Evolutionary conservation across 1,284 basidiomycete genomes (phyloP).

Genomic region (Pseudozyma thailandica): DNA sequence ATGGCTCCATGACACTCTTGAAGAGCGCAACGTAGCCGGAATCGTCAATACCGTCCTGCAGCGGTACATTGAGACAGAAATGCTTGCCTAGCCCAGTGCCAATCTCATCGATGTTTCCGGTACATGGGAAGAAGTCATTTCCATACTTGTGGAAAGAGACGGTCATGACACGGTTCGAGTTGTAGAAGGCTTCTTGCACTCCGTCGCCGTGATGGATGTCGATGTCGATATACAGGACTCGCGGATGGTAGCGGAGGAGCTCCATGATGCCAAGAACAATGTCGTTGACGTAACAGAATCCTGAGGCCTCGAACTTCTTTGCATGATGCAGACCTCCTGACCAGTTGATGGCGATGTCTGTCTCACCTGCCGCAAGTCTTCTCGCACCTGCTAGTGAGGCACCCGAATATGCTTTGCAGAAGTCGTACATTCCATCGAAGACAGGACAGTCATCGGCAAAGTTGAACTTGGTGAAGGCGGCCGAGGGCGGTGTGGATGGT

Average conservation of each 20-base stretch:
- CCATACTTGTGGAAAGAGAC: constrained; percentile 99
- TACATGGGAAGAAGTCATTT: constrained; percentile 85
- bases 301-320: constrained; percentile 94
- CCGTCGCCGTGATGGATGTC: constrained; percentile 99
- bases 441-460: constrained; percentile 68
- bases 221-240: constrained; percentile 96
- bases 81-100: constrained; percentile 78
- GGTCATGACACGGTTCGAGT: constrained; percentile 96
- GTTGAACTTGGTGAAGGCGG: constrained; percentile 66
- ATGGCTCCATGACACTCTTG: constrained; percentile 94
- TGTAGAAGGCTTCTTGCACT: constrained; percentile 99
- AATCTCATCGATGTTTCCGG: constrained; percentile 65
- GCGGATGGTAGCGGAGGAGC: constrained; percentile 74
- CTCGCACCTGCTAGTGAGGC: constrained; percentile 79
- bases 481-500: constrained; percentile 58
- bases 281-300: constrained; percentile 98
- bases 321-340: constrained; percentile 97
- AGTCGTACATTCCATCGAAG: constrained; percentile 68
- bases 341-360: constrained; percentile 98
- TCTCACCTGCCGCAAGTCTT: constrained; percentile 73
- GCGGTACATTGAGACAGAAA: constrained; percentile 93
- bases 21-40: constrained; percentile 94
- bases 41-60: constrained; percentile 97
- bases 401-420: constrained; percentile 65
- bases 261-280: constrained; percentile 67